These are phyloP conservation scores for Knoxia roxburghii DNA, from an alignment of 257 asterid genomes.

Conservation along the genomic window DNA sequence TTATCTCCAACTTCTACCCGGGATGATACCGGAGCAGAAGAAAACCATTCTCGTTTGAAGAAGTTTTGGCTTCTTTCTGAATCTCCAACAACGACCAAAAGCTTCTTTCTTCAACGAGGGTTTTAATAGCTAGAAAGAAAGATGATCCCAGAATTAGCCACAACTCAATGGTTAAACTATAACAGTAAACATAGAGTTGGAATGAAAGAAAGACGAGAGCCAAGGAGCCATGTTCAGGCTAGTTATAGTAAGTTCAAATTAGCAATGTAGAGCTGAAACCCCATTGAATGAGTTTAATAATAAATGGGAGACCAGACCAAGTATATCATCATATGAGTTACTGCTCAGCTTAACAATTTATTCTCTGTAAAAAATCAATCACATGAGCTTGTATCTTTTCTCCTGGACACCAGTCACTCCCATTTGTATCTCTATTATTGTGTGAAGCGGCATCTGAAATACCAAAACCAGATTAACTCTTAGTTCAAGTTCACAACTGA, in stretches of 20 bases:
- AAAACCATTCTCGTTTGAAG: not conserved
- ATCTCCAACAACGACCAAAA: too few relatives aligned
- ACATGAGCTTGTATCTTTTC: slow-evolving; percentile 95
- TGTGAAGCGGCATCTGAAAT: slow-evolving; percentile 89
- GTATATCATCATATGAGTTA: too few relatives aligned
- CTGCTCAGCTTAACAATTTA: too few relatives aligned
- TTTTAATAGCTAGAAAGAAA: too few relatives aligned
- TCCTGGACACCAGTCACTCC: slow-evolving; percentile 99
- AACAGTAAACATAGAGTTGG: too few relatives aligned
- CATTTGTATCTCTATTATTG: slow-evolving; percentile 97
- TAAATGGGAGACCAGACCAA: not conserved
- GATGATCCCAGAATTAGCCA: too few relatives aligned
- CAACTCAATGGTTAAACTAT: too few relatives aligned
- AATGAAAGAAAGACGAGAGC: not conserved
- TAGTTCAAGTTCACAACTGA: not conserved
- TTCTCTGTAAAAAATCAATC: too few relatives aligned
- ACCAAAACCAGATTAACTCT: not conserved
- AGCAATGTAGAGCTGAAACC: not conserved
- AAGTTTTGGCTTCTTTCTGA: too few relatives aligned
- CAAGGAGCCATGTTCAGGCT: slow-evolving; percentile 4
- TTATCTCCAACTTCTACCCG: not conserved
- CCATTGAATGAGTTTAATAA: not conserved
- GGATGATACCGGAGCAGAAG: not conserved
- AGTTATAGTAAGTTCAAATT: not conserved
- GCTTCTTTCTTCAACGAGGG: too few relatives aligned